phyloP scores from a whole-genome alignment of 805 yeast genomes.

The Ogataea dorogensis region DNA sequence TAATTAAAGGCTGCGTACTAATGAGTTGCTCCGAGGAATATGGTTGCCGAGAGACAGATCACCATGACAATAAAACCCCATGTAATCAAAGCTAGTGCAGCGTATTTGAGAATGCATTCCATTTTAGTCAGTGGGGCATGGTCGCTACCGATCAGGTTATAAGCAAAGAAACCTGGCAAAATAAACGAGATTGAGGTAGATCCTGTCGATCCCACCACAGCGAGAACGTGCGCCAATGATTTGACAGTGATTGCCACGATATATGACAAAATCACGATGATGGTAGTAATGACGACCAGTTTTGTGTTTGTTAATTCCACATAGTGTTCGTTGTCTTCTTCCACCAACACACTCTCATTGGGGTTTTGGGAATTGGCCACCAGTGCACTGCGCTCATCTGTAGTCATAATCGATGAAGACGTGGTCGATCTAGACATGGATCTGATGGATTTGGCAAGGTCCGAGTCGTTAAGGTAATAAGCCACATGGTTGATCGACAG shows the following conservation, averaged over 20 bases:
- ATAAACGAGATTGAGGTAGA: constrained; percentile 90
- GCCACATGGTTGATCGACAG: constrained; percentile 74
- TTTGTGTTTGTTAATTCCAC: constrained; percentile 27
- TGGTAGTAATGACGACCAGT: constrained; percentile 40
- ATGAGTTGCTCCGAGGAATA: constrained; percentile 35
- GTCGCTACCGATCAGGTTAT: constrained; percentile 60
- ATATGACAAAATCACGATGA: constrained; percentile 54
- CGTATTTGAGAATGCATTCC: constrained; percentile 39
- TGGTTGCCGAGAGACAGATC: constrained; percentile 48
- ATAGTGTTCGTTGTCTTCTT: constrained; percentile 20
- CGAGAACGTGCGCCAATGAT: constrained; percentile 78
- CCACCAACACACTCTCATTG: constrained; percentile 15
- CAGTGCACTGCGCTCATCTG: constrained; percentile 19
- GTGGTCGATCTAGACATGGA: constrained; percentile 23
- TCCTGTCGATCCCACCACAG: constrained; percentile 91
- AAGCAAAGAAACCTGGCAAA: constrained; percentile 85
- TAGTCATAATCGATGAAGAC: constrained; percentile 12
- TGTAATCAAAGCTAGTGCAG: constrained; percentile 53
- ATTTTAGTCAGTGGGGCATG: constrained; percentile 15
- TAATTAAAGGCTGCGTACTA: constrained; percentile 15
- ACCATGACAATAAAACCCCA: constrained; percentile 76
- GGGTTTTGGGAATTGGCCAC: constrained; percentile 10
- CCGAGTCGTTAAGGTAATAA: constrained; percentile 41
- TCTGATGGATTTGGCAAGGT: constrained; percentile 24
- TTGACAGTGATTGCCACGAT: constrained; percentile 60